Evolutionary conservation across 2,329 filamentous ascomycete species (phyloP), one percentile per base, ranked within the genome.

Genomic region (Ophiostoma sp.): DNA sequence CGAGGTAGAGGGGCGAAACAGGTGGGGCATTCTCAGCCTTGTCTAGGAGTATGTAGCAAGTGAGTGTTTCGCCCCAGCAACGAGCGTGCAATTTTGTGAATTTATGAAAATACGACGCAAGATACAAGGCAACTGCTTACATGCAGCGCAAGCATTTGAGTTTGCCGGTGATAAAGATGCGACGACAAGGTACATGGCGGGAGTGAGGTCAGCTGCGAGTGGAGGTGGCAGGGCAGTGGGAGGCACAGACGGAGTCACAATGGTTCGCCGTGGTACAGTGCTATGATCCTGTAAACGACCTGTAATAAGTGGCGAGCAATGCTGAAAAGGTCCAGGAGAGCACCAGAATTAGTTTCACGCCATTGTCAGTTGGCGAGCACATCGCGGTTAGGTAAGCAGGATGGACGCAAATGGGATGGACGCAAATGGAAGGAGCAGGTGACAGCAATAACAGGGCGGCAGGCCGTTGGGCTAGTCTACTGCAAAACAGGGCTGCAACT

Each of bases 1-100:
- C 27, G 27, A 31, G 27, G 27, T 31, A 48, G 35, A 67, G 39
- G 65, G 65, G 65, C 65, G 39, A 52, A 11, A 62, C 31, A 68
- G 65, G 69, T 66, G 69, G 69, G 67, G 67, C 31, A 20, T 62
- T 39, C 54, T 71, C 69, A 71, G 69, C 69, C 69, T 71, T 68
- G 69, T 68, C 69, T 52, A 57, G 52, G 23, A 57, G 52, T 57
- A 27, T 41, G 10, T 41, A 8, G 44, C 44, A n/a, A 15, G 15
- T 57, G n/a, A 10, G 23, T 57, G 27, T 13, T n/a, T 17, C 6
- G 6, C 31, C 33, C 33, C 62, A 66, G 36, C 33, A 66, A 36
- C 33, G 62, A 27, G 57, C 62, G 7, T 39, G 27, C 57, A 20
- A 33, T 62, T 33, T 27, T 48, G 44, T 20, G 6, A 20, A 20